Conservation (phyloP, 2,329 filamentous ascomycete genomes). For the Diaporthe caulivora region DNA sequence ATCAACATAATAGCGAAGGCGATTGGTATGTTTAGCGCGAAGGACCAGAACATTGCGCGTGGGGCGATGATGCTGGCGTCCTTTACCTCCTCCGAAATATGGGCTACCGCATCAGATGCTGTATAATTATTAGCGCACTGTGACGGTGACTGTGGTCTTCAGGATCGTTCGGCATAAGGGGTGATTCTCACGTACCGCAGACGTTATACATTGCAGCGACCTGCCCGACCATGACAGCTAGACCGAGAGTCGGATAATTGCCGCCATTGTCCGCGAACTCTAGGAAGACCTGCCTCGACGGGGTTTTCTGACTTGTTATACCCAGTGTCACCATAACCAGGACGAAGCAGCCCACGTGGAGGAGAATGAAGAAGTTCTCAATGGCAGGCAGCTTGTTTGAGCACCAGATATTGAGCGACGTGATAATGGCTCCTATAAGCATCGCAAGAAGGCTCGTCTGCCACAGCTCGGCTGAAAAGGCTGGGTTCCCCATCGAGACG, state of each 20-base stretch:
- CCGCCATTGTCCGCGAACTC: conserved; percentile 48
- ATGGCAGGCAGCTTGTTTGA: conserved; percentile 60
- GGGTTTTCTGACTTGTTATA: conserved; percentile 43
- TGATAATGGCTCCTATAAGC: conserved; percentile 58
- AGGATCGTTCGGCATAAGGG: conserved; percentile 47
- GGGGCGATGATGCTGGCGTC: conserved; percentile 46
- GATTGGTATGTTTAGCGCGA: conserved; percentile 48
- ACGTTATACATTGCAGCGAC: conserved; percentile 20
- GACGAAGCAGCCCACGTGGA: conserved; percentile 54
- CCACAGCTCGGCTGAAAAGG: conserved; percentile 13
- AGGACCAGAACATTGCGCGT: conserved; percentile 49
- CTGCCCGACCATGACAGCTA: conserved; percentile 52
- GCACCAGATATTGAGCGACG: conserved; percentile 61
- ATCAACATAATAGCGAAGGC: conserved; percentile 43
- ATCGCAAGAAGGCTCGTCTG: conserved; percentile 57
- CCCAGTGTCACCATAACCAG: conserved; percentile 45
- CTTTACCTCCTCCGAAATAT: conserved; percentile 50
- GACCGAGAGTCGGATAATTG: conserved; percentile 47
- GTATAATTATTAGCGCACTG: conserved; percentile 41
- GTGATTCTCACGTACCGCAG: conserved; percentile 1
- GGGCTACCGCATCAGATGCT: conserved; percentile 45
- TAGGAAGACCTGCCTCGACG: conserved; percentile 46
- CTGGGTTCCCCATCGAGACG: background rate
- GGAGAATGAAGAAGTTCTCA: conserved; percentile 61
- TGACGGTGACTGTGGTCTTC: conserved; percentile 44